phyloP scores from a whole-genome alignment of 2,329 filamentous ascomycete genomes.

The Lecanicillium sp. region DNA sequence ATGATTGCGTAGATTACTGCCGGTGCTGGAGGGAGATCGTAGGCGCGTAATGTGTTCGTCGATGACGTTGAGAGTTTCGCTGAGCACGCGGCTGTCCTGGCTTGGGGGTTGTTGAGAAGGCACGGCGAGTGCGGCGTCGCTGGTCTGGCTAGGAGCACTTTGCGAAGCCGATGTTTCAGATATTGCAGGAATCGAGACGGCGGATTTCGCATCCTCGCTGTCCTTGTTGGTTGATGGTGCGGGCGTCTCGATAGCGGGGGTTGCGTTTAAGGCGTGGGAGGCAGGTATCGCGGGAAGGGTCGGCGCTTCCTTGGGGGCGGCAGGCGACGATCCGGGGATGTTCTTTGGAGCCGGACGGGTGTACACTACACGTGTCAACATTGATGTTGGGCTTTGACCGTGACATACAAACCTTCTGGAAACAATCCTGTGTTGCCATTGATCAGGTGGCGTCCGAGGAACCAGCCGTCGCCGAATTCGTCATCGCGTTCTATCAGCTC shows the following conservation, averaged over 20 bases:
- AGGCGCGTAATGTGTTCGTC: conserved; percentile 95
- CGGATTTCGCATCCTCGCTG: conserved; percentile 17
- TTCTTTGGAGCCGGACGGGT: conserved; percentile 52
- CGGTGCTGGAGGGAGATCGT: conserved; percentile 48
- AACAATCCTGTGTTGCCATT: conserved; percentile 74
- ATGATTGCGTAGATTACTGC: conserved; percentile 38
- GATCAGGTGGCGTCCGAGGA: conserved; percentile 65
- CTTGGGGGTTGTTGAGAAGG: conserved; percentile 34
- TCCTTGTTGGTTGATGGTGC: conserved; percentile 18
- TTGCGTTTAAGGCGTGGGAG: conserved; percentile 16
- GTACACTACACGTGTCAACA: conserved; percentile 44
- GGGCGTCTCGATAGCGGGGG: conserved; percentile 15
- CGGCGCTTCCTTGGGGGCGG: not conserved
- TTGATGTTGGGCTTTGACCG: not conserved
- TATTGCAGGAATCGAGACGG: conserved; percentile 25
- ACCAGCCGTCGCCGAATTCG: conserved; percentile 86
- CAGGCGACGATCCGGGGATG: conserved; percentile 20
- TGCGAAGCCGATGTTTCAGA: conserved; percentile 16
- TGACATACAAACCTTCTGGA: conserved; percentile 62
- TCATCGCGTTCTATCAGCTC: conserved; percentile 81
- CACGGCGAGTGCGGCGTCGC: conserved; percentile 24
- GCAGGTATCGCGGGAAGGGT: not conserved
- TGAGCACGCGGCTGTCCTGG: conserved; percentile 67
- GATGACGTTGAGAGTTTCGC: conserved; percentile 92
- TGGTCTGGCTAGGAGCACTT: conserved; percentile 23